These are phyloP conservation scores for Pistacia integerrima DNA, from an alignment of 345 rosid genomes.

Conservation along the genomic window DNA sequence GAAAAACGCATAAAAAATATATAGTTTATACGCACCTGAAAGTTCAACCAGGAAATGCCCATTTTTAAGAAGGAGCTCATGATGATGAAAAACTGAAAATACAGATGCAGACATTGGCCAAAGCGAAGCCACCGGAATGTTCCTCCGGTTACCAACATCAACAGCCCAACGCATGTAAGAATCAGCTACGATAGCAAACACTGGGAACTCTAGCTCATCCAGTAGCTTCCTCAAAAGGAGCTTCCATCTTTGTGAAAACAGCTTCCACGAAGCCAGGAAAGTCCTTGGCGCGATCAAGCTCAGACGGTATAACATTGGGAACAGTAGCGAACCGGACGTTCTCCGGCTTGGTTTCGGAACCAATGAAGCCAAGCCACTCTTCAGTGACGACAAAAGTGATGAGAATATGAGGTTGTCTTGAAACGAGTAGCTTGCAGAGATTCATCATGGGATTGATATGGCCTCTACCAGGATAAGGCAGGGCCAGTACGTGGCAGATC, in stretches of 20 bases:
- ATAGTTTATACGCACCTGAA: too few species aligned
- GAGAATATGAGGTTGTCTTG: conserved; percentile 34
- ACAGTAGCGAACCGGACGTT: conserved; percentile 37
- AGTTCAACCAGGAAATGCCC: conserved; percentile 18
- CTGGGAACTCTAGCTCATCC: conserved; percentile 27
- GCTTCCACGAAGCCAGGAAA: conserved; percentile 42
- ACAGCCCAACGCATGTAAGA: conserved; percentile 35
- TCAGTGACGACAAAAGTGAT: conserved; percentile 69
- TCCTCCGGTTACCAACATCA: conserved; percentile 35
- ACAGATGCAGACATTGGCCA: conserved; percentile 39
- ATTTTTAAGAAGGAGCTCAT: conserved; percentile 23
- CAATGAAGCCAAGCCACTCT: conserved; percentile 66
- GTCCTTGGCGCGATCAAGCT: conserved; percentile 35
- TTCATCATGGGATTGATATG: conserved; percentile 79
- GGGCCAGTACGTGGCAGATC: conserved; percentile 48
- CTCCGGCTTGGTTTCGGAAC: conserved; percentile 34
- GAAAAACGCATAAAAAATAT: too few species aligned
- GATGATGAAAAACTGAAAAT: conserved; percentile 33
- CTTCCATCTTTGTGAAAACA: conserved; percentile 41
- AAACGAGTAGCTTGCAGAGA: conserved; percentile 49
- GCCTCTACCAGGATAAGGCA: conserved; percentile 77
- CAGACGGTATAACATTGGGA: conserved; percentile 58
- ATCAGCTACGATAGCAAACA: conserved; percentile 32
- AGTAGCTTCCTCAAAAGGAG: conserved; percentile 51
- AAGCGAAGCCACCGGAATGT: conserved; percentile 40